Percentiles rank a stretch among this genome's conserved stretches.
phyloP scores from a whole-genome alignment of 345 rosid genomes.

The Bruguiera sexangula region DNA sequence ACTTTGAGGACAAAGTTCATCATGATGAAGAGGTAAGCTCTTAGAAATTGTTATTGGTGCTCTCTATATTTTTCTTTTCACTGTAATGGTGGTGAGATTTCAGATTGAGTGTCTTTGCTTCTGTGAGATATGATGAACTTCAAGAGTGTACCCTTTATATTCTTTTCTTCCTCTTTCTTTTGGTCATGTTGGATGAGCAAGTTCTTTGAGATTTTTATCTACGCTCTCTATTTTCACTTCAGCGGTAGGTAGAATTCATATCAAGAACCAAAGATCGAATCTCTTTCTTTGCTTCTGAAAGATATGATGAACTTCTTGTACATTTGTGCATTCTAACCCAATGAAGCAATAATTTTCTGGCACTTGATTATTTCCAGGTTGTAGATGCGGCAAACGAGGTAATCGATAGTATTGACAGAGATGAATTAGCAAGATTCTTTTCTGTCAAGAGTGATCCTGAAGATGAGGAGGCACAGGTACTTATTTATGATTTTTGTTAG shows the following conservation, averaged over 20 bases:
- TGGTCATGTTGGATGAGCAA: conserved; percentile 58
- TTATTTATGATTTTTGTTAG: conserved; percentile 2
- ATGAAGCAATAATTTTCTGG: background rate
- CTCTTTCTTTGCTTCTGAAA: background rate
- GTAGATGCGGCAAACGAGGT: conserved; percentile 74
- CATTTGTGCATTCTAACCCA: background rate
- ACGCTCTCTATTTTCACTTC: background rate
- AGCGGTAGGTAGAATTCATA: too few species aligned
- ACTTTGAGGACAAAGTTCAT: conserved; percentile 56
- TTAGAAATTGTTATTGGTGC: background rate
- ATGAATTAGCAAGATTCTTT: conserved; percentile 69
- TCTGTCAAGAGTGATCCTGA: conserved; percentile 75
- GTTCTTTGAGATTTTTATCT: conserved; percentile 6
- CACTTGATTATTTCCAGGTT: conserved; percentile 46
- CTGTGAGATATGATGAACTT: background rate
- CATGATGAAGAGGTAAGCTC: conserved; percentile 61
- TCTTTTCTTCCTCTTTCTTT: conserved; percentile 1
- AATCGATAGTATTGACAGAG: conserved; percentile 66
- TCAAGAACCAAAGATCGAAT: too few species aligned
- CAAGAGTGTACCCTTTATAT: too few species aligned
- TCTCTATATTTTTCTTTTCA: background rate
- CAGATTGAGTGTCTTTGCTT: background rate
- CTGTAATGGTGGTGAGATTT: background rate
- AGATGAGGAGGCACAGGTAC: conserved; percentile 88
- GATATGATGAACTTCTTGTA: background rate